Evolutionary conservation across 2,329 filamentous ascomycete species (phyloP), one percentile per base, ranked within the genome.

Genomic region (Diaporthe citriasiana): DNA sequence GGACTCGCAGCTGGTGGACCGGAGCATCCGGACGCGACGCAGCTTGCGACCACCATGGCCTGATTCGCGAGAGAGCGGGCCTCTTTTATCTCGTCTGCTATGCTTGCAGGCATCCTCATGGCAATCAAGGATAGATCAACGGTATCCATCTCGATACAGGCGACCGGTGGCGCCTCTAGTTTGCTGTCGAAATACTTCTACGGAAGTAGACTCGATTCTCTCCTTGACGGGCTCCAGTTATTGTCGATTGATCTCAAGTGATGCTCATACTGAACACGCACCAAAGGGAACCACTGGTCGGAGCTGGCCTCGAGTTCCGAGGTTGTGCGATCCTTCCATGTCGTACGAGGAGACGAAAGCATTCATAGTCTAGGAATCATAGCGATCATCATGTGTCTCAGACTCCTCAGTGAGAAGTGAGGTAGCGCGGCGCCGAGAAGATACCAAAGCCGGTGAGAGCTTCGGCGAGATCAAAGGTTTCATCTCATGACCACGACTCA

Each of bases 251-350:
- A 25, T 12, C 10, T 12, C 19, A n/a, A 42, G 15, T 45, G 42
- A 66, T 7, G 27, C 60, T 25, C 30, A 25, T 17, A 7, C 30
- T 17, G 19, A 17, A 30, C 12, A 17, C 30, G 8, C 22, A n/a
- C 19, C 22, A 5, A 38, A 47, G 8, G 12, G 8, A 12, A 51
- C 27, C 13, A 66, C 27, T 51, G 45, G 63, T 12, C 13, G 45
- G 60, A 50, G 27, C 22, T 51, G 45, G 22, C 60, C 50, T 22
- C 33, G 45, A 7, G 22, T 51, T 65, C 45, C 51, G 33, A 51
- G 63, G 22, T 51, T 66, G 63, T 66, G 63, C 22, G 63, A 66
- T 45, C 27, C 7, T 12, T 22, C 13, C 30, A 27, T 50, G 63
- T 66, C 30, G 30, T 17, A 51, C 63, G 22, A 38, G 13, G 45